Base-by-base conservation (phyloP, 1,139 yeast genomes). In the Blastobotrys indianensis region DNA sequence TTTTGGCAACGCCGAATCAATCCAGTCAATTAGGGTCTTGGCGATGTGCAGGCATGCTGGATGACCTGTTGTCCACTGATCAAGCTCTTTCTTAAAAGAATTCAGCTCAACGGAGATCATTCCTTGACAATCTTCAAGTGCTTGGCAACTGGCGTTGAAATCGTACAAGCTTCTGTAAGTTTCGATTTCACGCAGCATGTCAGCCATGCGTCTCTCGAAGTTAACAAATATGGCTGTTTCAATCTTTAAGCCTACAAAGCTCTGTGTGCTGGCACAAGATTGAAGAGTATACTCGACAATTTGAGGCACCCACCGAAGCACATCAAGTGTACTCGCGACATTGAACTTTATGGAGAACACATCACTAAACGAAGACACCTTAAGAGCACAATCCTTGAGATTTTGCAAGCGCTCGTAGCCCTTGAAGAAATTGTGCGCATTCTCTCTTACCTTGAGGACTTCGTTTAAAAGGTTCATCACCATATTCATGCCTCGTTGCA, bases 401-500 rank as follows among this genome's bases (percentile, higher is more conserved):
- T 25, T 13, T 17, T 4, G 11, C 8, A 41, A 13, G 3, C 31
- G 6, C 2, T 41, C 40, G 9, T 10, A 4, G 2, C 6, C 5
- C 4, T 6, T 20, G 25, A 35, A 41, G 33, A 36, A 30, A 5
- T 16, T 32, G 16, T 30, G 13, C 2, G 44, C 31, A 13, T 39
- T 34, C 1, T 17, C 32, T 8, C 50, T 35, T 34, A 40, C 33
- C n/a, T 42, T 25, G 10, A 54, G 32, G 16, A 73, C 56, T 77
- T 66, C 8, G 73, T 72, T 56, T 7, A 87, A 63, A 45, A 87
- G 64, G 61, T 86, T 83, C 57, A 92, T 97, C 7, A 80, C 70
- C n/a, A 82, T 80, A 2, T 92, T 87, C 55, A 87, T 68, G 37
- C 88, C 95, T 54, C 81, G 82, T 51, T 79, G 84, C 33, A 86